A percentile compares a stretch with the other conserved stretches of the same genome.
These are phyloP conservation scores for Dipteronia dyeriana DNA, from an alignment of 345 rosid species.

Conservation along the genomic window DNA sequence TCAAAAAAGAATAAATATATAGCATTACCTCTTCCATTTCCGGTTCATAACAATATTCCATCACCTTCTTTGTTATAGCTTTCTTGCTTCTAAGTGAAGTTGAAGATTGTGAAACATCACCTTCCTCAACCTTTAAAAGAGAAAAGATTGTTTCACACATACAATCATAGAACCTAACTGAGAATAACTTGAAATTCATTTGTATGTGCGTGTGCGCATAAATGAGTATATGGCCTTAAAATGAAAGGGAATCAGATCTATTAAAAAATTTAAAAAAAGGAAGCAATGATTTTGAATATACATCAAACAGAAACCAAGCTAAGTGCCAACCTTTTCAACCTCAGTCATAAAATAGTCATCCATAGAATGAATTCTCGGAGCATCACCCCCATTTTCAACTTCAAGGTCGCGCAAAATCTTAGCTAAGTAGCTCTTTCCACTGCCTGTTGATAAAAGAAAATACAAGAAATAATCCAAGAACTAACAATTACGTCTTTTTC, in stretches of 20 bases:
- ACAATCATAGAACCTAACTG: background rate
- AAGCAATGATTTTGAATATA: constrained; percentile 1
- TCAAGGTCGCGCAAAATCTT: constrained; percentile 88
- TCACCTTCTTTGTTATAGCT: constrained; percentile 59
- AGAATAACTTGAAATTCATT: background rate
- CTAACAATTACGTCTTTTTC: background rate
- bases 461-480: constrained; percentile 7
- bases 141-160: constrained; percentile 1
- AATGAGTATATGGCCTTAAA: background rate
- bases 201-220: background rate
- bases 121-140: constrained; percentile 64
- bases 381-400: constrained; percentile 82
- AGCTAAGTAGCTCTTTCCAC: constrained; percentile 96
- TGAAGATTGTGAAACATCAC: constrained; percentile 57
- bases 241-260: background rate
- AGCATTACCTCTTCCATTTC: constrained; percentile 95
- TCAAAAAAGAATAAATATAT: constrained; percentile 4
- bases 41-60: constrained; percentile 95
- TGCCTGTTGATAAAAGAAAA: constrained; percentile 45
- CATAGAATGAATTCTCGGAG: constrained; percentile 96
- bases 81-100: constrained; percentile 68
- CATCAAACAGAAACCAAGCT: constrained; percentile 16
- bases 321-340: constrained; percentile 75
- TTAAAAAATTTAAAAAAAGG: constrained; percentile 8
- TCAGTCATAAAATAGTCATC: constrained; percentile 99